A percentile compares a stretch with the other conserved stretches of the same genome.
phyloP scores from a whole-genome alignment of 495 filamentous ascomycete genomes.

The Xylaria scruposa region DNA sequence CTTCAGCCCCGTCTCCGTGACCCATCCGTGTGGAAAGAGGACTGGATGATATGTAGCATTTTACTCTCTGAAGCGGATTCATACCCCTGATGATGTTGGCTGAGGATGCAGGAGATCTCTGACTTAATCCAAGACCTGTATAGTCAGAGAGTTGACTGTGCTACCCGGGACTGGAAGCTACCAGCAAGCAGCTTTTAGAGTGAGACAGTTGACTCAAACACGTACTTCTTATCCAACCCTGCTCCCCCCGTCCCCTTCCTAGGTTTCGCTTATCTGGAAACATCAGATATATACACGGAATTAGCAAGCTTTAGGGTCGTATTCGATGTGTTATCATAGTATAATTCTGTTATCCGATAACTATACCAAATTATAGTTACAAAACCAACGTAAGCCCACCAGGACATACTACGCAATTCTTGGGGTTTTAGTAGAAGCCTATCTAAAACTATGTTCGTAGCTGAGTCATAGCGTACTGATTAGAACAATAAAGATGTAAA shows the following conservation, averaged over 20 bases:
- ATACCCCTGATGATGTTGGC: not conserved
- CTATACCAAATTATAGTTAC: not conserved
- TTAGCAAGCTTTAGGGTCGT: too few relatives aligned
- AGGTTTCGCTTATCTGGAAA: not conserved
- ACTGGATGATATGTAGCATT: not conserved
- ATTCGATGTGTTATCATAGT: not conserved
- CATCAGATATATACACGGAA: too few relatives aligned
- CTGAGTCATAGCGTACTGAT: not conserved
- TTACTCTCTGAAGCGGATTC: not conserved
- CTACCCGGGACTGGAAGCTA: not conserved
- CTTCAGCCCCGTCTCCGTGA: not conserved
- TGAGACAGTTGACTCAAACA: not conserved
- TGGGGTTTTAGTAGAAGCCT: not conserved
- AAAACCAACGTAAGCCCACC: not conserved
- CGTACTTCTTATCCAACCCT: not conserved
- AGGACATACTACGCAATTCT: not conserved
- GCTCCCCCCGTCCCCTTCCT: not conserved
- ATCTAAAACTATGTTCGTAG: not conserved
- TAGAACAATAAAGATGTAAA: not conserved
- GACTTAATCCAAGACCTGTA: constrained; percentile 1
- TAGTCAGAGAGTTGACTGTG: constrained; percentile 1
- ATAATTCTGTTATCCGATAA: not conserved
- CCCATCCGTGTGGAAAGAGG: not conserved
- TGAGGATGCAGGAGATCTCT: not conserved
- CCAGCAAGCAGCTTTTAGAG: not conserved